Base-by-base conservation (phyloP, 495 filamentous ascomycete species). In the Lepidopterella palustris region DNA sequence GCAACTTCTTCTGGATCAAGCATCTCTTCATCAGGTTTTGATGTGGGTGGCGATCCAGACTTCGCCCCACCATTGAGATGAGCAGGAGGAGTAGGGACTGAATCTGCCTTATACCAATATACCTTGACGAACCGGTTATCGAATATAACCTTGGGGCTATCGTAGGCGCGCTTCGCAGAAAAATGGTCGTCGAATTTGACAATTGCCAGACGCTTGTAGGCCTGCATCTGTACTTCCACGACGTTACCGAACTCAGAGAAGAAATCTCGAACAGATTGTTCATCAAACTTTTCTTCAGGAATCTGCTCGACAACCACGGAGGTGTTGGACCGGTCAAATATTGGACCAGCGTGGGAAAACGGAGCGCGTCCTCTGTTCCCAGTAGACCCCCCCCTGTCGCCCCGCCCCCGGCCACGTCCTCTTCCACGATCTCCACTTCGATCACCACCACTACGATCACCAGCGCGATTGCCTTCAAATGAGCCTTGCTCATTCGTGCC, bases 41-140 rank as follows among this genome's bases (percentile, higher is more conserved):
- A 58, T 6, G 49, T 40, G 1, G 51, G 42, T 40, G 62, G 55
- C 6, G 50, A 29, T 5, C 24, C 39, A 3, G 1, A 6, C 54
- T 49, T 27, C 11, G 9, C 51, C 11, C 31, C 39, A 2, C 49
- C 62, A 26, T 42, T 57, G 5, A 49, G 1, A 4, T 39, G 15
- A 27, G 66, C 68, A 35, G 73, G 74, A 4, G 73, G 68, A 29
- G 75, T 75, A 20, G 66, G 63, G 1, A 72, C 24, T 15, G 63
- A 62, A 10, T 84, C 82, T 0, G 85, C 81, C 63, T 88, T 92
- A 71, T 88, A 81, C 93, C 93, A 98, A 67, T 91, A 98, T 4
- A 98, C 90, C 70, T 96, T 98, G 45, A 98, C 93, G 66, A 98
- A 98, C 20, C 93, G 81, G 63, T 98, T 98, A 61, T 96, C 90